These are phyloP conservation scores for Cicer cuneatum DNA, from an alignment of 306 rosid species.

Conservation along the genomic window DNA sequence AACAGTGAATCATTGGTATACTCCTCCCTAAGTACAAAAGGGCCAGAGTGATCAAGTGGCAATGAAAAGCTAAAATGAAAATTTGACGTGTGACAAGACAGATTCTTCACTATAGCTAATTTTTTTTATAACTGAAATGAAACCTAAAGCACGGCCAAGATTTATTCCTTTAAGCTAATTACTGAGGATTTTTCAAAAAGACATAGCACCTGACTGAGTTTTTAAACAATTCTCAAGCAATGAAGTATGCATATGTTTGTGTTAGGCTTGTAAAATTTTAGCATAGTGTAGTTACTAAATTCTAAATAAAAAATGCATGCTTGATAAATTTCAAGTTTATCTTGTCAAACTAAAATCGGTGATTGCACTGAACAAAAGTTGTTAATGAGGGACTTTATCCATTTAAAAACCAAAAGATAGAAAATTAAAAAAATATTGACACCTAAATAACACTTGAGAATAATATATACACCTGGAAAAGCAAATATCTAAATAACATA, in stretches of 20 bases:
- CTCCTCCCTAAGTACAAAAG: slow-evolving; percentile 13
- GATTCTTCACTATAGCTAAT: slow-evolving; percentile 20
- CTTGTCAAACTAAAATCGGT: slow-evolving; percentile 23
- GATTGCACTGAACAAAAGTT: slow-evolving; percentile 10
- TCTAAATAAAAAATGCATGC: not conserved
- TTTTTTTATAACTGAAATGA: slow-evolving; percentile 13
- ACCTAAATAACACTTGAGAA: slow-evolving; percentile 7
- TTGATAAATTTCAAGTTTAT: slow-evolving; percentile 38
- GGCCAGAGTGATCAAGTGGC: not conserved
- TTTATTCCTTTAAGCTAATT: not conserved
- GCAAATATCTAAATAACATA: slow-evolving; percentile 47
- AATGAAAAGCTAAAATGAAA: not conserved
- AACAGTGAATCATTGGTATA: slow-evolving; percentile 4
- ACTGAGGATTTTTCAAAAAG: slow-evolving; percentile 5
- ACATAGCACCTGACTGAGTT: slow-evolving; percentile 20
- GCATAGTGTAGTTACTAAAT: no score
- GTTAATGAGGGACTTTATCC: slow-evolving; percentile 34
- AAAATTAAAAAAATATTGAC: slow-evolving; percentile 9
- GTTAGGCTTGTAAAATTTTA: slow-evolving; percentile 23
- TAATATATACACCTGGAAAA: slow-evolving; percentile 21
- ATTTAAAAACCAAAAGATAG: slow-evolving; percentile 31
- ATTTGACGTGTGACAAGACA: not conserved
- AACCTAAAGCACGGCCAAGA: slow-evolving; percentile 12
- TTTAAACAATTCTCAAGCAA: slow-evolving; percentile 14
- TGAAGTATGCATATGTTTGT: slow-evolving; percentile 40